Percentiles rank a stretch among this genome's conserved stretches.
phyloP scores from a whole-genome alignment of 1,139 yeast species.

The Candida labiduridarum region DNA sequence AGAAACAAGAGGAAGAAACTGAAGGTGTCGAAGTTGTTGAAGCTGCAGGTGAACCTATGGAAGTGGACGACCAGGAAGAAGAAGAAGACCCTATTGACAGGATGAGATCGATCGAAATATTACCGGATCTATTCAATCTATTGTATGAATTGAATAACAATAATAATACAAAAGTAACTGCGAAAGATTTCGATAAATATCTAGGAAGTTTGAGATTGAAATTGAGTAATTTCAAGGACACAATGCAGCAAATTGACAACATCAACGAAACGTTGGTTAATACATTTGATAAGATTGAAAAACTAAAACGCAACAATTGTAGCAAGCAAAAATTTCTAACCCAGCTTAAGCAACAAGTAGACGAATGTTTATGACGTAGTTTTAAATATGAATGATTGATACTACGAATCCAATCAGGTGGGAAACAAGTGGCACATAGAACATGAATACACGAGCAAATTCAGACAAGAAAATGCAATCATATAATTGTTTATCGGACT shows the following conservation, averaged over 20 bases:
- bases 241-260: slow-evolving; percentile 40
- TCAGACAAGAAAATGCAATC: not conserved
- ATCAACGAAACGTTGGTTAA: slow-evolving; percentile 39
- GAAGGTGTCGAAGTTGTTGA: slow-evolving; percentile 11
- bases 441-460: not conserved
- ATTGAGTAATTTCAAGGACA: slow-evolving; percentile 32
- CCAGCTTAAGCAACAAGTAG: slow-evolving; percentile 20
- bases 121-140: slow-evolving; percentile 42
- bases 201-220: slow-evolving; percentile 46
- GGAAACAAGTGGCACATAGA: not conserved
- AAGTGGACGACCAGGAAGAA: not conserved
- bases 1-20: not conserved
- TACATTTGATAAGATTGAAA: slow-evolving; percentile 29
- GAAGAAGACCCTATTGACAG: slow-evolving; percentile 29
- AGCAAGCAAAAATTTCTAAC: slow-evolving; percentile 29
- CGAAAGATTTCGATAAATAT: slow-evolving; percentile 48
- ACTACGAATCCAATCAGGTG: not conserved
- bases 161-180: slow-evolving; percentile 26
- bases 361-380: not conserved
- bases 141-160: slow-evolving; percentile 41
- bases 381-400: too few relatives aligned
- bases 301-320: slow-evolving; percentile 27
- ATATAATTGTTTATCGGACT: too few relatives aligned
- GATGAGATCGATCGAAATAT: slow-evolving; percentile 33
- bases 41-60: not conserved